Evolutionary conservation across 495 filamentous ascomycete species (phyloP), one percentile per base, ranked within the genome.

Genomic region (Penicillium paxilli): DNA sequence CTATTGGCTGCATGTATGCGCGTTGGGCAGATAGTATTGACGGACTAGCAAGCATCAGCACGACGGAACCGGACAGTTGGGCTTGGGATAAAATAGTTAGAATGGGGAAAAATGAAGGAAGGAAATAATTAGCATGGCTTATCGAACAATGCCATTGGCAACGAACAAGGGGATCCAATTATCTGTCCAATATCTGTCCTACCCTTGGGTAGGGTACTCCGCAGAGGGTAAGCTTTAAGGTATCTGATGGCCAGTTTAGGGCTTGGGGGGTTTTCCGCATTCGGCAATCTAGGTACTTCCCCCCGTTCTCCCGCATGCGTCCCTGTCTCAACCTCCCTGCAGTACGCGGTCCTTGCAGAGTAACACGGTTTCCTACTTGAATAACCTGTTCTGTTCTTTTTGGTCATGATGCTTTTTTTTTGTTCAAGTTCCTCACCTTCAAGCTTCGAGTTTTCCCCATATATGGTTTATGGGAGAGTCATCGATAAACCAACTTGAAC

Each of bases 281-380:
- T 23, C 61, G 40, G 57, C 16, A 49, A 52, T 44, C 28, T 33
- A 62, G 52, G 45, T 35, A 54, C 55, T 47, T 9, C 30, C 30
- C 30, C 30, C 30, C 30, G 30, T 54, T 52, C n/a, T 12, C 40
- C 40, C 16, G 35, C 56, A 60, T 60, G 59, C 52, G 58, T 65
- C 58, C 55, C 25, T 62, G 59, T 62, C 59, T 62, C 55, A 62
- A 55, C 22, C 60, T 63, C 63, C 60, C 57, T 64, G 57, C 60
- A 58, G 51, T n/a, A n/a, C 45, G 12, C 21, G 26, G 57, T 63
- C 60, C 63, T 66, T 63, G 60, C 60, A 26, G 10, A 38, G 17
- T 38, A 16, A 16, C 35, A 19, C 35, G 3, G 3, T 38, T 14
- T 16, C 35, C n/a, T 12, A n/a, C 6, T 37, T 37, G 2, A 4